Percentiles rank a stretch among this genome's conserved stretches.
Conservation (phyloP, 768 basidiomycete species). For the Termitomyces sp. region DNA sequence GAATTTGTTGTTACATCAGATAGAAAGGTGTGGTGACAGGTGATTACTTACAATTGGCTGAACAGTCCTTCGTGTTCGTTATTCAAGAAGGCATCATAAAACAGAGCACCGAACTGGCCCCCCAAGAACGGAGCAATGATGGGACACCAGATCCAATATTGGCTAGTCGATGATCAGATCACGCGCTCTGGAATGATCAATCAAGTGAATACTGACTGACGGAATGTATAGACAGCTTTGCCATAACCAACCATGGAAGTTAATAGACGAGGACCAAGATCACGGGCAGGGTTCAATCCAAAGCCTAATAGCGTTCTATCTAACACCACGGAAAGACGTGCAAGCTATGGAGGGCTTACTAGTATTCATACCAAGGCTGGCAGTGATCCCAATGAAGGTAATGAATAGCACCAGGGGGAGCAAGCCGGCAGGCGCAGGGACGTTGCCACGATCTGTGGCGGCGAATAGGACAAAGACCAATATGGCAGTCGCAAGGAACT, state of each 20-base stretch:
- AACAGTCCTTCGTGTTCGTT: constrained; percentile 49
- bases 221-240: constrained; percentile 34
- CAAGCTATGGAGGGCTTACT: constrained; percentile 17
- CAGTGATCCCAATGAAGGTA: constrained; percentile 50
- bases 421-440: constrained; percentile 43
- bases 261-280: constrained; percentile 59
- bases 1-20: background rate
- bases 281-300: constrained; percentile 31
- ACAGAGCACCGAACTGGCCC: constrained; percentile 48
- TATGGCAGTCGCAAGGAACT: constrained; percentile 58
- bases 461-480: constrained; percentile 54
- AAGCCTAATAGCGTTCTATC: constrained; percentile 20
- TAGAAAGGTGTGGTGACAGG: background rate
- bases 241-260: constrained; percentile 74
- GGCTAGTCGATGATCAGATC: constrained; percentile 26
- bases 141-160: constrained; percentile 72
- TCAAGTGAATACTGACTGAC: constrained; percentile 29
- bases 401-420: constrained; percentile 56
- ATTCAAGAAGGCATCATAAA: constrained; percentile 62
- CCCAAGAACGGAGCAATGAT: constrained; percentile 59
- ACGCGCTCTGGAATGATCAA: background rate
- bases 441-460: constrained; percentile 49
- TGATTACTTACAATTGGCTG: constrained; percentile 39
- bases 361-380: constrained; percentile 60
- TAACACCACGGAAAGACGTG: background rate